Conservation (phyloP, 305 asterid genomes). For the Fraxinus sp. region DNA sequence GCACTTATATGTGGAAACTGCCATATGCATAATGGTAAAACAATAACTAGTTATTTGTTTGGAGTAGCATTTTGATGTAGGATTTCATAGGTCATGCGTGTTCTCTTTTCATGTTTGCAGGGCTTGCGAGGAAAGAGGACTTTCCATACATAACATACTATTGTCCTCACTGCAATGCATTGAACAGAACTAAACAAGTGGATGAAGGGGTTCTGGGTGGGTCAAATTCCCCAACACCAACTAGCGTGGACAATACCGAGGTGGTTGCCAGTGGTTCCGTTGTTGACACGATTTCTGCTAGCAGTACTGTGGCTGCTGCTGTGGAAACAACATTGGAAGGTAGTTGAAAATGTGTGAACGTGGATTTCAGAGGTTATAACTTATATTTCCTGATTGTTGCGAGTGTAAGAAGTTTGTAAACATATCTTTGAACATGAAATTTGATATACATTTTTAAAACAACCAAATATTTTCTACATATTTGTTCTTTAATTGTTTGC, state of each 20-base stretch:
- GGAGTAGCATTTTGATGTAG: neutral
- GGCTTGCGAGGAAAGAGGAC: conserved; percentile 61
- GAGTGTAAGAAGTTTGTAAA: neutral
- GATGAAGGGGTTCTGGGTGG: conserved; percentile 37
- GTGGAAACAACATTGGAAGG: neutral
- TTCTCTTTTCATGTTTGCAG: conserved; percentile 27
- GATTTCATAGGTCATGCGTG: neutral
- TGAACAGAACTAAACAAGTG: conserved; percentile 40
- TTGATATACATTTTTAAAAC: neutral
- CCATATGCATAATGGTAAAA: conserved; percentile 47
- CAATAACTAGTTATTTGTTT: neutral
- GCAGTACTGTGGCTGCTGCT: conserved; percentile 26
- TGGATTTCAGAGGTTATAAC: neutral
- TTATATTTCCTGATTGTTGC: neutral
- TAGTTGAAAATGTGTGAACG: neutral
- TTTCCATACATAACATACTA: conserved; percentile 48
- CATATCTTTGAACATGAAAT: neutral
- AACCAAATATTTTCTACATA: neutral
- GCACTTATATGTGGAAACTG: conserved; percentile 94
- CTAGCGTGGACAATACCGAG: conserved; percentile 33
- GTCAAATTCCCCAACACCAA: conserved; percentile 31
- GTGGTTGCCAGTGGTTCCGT: conserved; percentile 23
- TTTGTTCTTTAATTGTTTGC: neutral
- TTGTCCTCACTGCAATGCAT: conserved; percentile 54
- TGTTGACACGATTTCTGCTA: conserved; percentile 24